Evolutionary conservation across 1,284 basidiomycete species (phyloP), one percentile per base, ranked within the genome.

Genomic region (Chalciporus sp.): DNA sequence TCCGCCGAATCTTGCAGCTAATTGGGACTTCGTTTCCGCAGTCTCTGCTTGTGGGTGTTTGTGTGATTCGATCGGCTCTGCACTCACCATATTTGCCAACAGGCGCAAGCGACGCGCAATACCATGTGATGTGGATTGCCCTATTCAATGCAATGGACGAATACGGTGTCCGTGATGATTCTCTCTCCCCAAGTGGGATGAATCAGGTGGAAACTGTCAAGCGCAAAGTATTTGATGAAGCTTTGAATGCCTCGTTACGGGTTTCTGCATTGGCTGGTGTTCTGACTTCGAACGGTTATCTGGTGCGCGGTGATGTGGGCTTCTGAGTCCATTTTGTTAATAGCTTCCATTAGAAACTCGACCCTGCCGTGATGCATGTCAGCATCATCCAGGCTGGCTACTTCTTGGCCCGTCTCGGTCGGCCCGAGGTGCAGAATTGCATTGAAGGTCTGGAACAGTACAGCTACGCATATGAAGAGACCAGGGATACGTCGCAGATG

Each of bases 11-110:
- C 91, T 92, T 72, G 86, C 89, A 48, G 81, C 84, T 2, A 83
- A 88, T 56, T 95, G 94, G 94, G 92, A 94, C 65, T 97, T 96
- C 64, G 85, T 94, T 33, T 88, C 89, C 42, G 93, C 85, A 2
- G 84, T 90, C 27, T 82, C 81, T 33, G 84, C 86, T 3, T 86
- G 83, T 90, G 64, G 65, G 86, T 76, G 3, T 49, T 51, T 47
- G 27, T 57, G 40, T 47, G 53, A 40, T 50, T 42, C 53, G 33
- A 43, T 58, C 6, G 44, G 45, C 45, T 39, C 37, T 44, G 20
- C 28, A 14, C 29, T 35, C 42, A 53, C 41, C 53, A 51, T 55
- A 76, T 73, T 27, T 72, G 76, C 75, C 75, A 33, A 74, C 73
- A 77, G 90, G 91, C 62, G 86, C 89, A 17, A 91, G 88, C 63